Base-by-base conservation (phyloP, 2,329 filamentous ascomycete species). In the Graphiopsis chlorocephala region DNA sequence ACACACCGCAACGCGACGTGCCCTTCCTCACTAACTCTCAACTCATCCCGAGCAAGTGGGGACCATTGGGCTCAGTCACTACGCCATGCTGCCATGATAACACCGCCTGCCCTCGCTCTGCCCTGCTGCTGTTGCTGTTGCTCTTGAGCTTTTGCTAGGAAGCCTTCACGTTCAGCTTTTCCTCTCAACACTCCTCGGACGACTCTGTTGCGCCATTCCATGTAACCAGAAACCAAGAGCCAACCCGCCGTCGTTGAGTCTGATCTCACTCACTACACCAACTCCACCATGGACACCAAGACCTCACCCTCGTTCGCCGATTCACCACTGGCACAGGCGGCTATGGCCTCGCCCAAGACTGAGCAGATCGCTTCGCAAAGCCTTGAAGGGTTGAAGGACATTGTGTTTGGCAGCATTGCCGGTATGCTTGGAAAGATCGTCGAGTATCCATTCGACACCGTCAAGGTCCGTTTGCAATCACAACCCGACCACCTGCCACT, bases 391-490 rank as follows among this genome's bases (percentile, higher is more conserved):
- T 73, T 94, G 47, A 93, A 97, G 78, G 93, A 98, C 74, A 86
- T 99, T 64, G 75, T 89, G 12, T 98, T 92, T 77, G 95, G 95
- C 76, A 97, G 94, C 65, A 87, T 93, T 79, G 93, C 94, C 63
- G 95, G 95, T 66, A 87, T 96, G 66, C 88, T 92, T 38, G 94
- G 94, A 68, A 99, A 98, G 82, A 92, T 94, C 77, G 94, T 99
- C 75, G 95, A 99, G 78, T 99, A 97, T 77, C 95, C 95, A 26
- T 99, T 99, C 79, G 95, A 99, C 79, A 99, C 95, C 0, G 89
- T 99, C 77, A 99, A 99, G 80, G 95, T 99, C 66, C 91, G 95
- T 47, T 86, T 99, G 12, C 95, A 99, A 77, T 95, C 94, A n/a
- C 94, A 98, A 77, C 91, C 93, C 35, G 90, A 94, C 77, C 87